A percentile compares a stretch with the other conserved stretches of the same genome.
These are phyloP conservation scores for Papiliotrema fonsecae DNA, from an alignment of 1,284 basidiomycete species.

Conservation along the genomic window DNA sequence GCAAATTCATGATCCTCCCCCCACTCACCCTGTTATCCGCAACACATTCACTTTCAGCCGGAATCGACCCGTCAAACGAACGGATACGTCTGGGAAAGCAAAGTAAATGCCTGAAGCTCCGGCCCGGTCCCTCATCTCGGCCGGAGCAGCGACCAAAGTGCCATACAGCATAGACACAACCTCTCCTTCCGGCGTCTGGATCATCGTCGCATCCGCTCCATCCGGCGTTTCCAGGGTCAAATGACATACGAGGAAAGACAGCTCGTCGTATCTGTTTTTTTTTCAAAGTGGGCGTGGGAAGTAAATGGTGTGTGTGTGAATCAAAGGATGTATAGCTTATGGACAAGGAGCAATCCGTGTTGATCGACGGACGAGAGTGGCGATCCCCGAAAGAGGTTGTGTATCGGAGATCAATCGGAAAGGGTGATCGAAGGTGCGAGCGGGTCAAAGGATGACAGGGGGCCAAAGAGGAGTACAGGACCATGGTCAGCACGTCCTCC, in stretches of 20 bases:
- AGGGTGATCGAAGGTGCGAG: neutral
- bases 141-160: conserved; percentile 71
- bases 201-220: conserved; percentile 31
- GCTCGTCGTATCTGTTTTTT: conserved; percentile 59
- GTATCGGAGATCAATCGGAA: neutral
- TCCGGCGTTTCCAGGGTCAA: conserved; percentile 55
- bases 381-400: neutral
- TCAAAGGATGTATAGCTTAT: too few relatives aligned
- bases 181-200: conserved; percentile 17
- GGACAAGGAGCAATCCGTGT: too few relatives aligned
- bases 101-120: conserved; percentile 76
- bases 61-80: conserved; percentile 70
- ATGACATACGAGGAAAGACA: conserved; percentile 77
- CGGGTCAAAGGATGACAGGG: neutral
- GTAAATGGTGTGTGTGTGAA: too few relatives aligned
- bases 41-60: conserved; percentile 68
- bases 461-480: neutral
- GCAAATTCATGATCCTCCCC: conserved; percentile 11
- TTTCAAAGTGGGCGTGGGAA: too few relatives aligned
- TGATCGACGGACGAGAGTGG: neutral
- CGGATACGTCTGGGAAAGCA: conserved; percentile 81
- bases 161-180: conserved; percentile 63
- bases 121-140: conserved; percentile 68
- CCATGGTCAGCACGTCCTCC: too few relatives aligned
- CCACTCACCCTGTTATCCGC: conserved; percentile 67